Evolutionary conservation across 2,329 filamentous ascomycete genomes (phyloP).

Genomic region (Fusarium globosum): DNA sequence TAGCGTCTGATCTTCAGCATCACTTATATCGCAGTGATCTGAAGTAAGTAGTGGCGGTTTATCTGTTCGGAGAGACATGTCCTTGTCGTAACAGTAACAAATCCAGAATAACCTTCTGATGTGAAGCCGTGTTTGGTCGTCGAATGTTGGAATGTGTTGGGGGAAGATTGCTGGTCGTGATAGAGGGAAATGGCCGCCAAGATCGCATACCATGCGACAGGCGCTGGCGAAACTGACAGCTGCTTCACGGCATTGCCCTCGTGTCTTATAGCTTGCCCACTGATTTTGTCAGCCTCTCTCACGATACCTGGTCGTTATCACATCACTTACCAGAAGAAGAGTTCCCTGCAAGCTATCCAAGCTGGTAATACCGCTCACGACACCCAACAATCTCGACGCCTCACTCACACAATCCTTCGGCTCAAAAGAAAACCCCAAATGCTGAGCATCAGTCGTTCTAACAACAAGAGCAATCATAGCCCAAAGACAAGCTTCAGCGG

Average conservation of each 20-base stretch:
- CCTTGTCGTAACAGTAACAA: constrained; percentile 24
- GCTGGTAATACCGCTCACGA: constrained; percentile 17
- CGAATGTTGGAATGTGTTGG: constrained; percentile 22
- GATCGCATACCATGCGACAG: constrained; percentile 32
- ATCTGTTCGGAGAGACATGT: constrained; percentile 13
- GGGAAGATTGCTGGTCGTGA: constrained; percentile 15
- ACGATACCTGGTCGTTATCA: fast-evolving
- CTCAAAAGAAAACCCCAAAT: not conserved
- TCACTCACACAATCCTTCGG: constrained; percentile 15
- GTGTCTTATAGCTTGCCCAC: constrained; percentile 24
- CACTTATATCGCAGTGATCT: constrained; percentile 22
- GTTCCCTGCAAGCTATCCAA: constrained; percentile 24
- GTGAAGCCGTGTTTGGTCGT: constrained; percentile 9
- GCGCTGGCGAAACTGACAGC: constrained; percentile 17
- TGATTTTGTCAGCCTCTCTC: not conserved
- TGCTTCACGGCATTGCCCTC: constrained; percentile 21
- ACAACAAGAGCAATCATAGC: constrained; percentile 17
- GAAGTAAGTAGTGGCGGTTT: constrained; percentile 13
- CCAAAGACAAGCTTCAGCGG: constrained; percentile 27
- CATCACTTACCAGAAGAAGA: constrained; percentile 17
- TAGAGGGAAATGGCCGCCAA: constrained; percentile 18
- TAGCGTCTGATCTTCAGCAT: constrained; percentile 12
- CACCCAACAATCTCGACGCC: not conserved
- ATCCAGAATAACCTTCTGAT: constrained; percentile 19
- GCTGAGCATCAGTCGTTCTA: constrained; percentile 5